Conservation (phyloP, 2,329 filamentous ascomycete genomes). For the Arthroderma uncinatum region DNA sequence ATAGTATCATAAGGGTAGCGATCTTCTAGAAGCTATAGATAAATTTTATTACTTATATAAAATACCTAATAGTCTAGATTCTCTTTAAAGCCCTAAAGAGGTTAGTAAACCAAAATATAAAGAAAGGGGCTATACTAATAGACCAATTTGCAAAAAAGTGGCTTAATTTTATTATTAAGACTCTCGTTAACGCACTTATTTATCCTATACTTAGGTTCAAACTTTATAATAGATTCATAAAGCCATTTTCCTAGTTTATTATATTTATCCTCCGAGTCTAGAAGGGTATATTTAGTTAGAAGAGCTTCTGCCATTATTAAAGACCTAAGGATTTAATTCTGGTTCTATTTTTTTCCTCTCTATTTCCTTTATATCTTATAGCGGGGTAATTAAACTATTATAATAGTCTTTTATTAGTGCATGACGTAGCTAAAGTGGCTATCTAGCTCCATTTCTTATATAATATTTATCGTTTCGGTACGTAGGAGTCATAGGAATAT, state of each 20-base stretch:
- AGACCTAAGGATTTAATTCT: neutral
- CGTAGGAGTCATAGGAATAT: no score
- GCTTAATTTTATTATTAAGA: neutral
- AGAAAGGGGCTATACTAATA: neutral
- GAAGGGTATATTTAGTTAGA: neutral
- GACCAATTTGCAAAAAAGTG: constrained; percentile 6
- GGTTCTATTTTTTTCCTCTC: neutral
- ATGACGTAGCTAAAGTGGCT: no score
- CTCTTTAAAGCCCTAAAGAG: neutral
- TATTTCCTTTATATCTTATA: neutral
- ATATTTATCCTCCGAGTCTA: neutral
- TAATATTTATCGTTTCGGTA: no score
- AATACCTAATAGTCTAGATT: constrained; percentile 1
- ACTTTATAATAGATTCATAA: neutral
- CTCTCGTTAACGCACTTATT: neutral
- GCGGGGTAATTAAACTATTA: no score
- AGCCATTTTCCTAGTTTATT: constrained; percentile 5
- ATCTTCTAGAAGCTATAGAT: neutral
- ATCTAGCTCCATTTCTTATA: no score
- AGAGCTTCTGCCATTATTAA: neutral
- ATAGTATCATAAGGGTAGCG: constrained; percentile 7
- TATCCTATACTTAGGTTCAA: constrained; percentile 3
- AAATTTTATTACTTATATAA: neutral
- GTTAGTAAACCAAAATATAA: neutral
- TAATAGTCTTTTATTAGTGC: no score